Percentiles rank a stretch among this genome's conserved stretches.
Conservation (phyloP, 2,329 filamentous ascomycete genomes). For the Thyridium curvatum region DNA sequence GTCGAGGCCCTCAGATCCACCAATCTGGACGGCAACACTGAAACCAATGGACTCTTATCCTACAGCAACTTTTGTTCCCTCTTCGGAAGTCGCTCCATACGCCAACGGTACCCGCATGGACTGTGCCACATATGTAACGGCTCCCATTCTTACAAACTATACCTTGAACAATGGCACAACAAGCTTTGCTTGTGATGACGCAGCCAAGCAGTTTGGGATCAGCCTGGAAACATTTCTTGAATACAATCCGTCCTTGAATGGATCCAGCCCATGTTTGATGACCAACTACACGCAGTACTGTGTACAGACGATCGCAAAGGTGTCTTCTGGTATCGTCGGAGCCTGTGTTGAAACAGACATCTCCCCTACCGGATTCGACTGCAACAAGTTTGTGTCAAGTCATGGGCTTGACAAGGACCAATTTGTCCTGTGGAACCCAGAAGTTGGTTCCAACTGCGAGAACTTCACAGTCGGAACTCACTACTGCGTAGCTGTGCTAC, state of each 20-base stretch:
- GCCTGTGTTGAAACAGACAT: background rate
- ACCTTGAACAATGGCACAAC: background rate
- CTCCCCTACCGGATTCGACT: background rate
- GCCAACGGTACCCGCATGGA: background rate
- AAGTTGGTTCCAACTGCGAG: background rate
- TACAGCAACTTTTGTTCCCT: no score
- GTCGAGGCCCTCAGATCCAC: no score
- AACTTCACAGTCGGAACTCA: background rate
- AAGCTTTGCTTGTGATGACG: background rate
- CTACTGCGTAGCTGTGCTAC: background rate
- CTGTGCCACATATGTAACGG: background rate
- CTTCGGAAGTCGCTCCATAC: no score
- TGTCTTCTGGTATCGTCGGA: no score
- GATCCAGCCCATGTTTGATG: background rate
- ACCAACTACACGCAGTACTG: no score
- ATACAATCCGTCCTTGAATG: background rate
- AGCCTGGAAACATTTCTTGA: background rate
- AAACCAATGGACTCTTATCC: no score
- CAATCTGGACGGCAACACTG: no score
- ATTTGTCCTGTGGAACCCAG: background rate
- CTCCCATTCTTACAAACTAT: background rate
- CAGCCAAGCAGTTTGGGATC: background rate
- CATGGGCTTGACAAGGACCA: background rate
- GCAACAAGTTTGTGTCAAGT: background rate
- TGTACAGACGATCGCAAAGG: no score